Evolutionary conservation across 257 asterid genomes (phyloP), one percentile per base, ranked within the genome.

Genomic region (Agastache rugosa): DNA sequence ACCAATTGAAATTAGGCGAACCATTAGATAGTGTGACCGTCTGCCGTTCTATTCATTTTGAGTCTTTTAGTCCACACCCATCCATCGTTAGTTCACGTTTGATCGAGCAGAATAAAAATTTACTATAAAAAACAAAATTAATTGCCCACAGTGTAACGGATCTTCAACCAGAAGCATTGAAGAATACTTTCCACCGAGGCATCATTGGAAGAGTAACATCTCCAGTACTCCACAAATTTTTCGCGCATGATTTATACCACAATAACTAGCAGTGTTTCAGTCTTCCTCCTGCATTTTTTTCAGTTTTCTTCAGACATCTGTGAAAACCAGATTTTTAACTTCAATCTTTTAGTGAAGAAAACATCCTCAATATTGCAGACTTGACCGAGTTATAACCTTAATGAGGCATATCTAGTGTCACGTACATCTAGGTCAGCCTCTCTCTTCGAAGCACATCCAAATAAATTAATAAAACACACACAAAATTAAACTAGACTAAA

Each of bases 401-500:
- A 34, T 55, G 16, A 23, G 15, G 31, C 16, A 67, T 47, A 44
- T 8, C 66, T 1, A 70, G 27, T 44, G 19, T 63, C 69, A 20
- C 47, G 74, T 25, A 27, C 51, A 77, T 22, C 42, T 42, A 71
- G 63, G 76, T 31, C 75, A 63, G 45, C 54, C 34, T 31, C 74
- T 62, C 34, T n/a, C 50, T 7, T 14, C 48, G 66, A 42, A 78
- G 55, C 72, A 72, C 17, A 66, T 16, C 60, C 20, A 62, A 17
- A 16, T 9, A 23, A 67, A 12, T 29, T 8, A 23, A 6, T 22
- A 50, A 4, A 71, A 53, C 34, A 25, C 25, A 31, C 48, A 16
- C 50, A 54, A 54, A 3, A 54, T 2, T 20, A 14, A 58, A 15
- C 65, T 58, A 58, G 54, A 63, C 42, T 54, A 59, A 22, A 63